Evolutionary conservation across 2,329 filamentous ascomycete species (phyloP).

Genomic region (Colletotrichum sp.): DNA sequence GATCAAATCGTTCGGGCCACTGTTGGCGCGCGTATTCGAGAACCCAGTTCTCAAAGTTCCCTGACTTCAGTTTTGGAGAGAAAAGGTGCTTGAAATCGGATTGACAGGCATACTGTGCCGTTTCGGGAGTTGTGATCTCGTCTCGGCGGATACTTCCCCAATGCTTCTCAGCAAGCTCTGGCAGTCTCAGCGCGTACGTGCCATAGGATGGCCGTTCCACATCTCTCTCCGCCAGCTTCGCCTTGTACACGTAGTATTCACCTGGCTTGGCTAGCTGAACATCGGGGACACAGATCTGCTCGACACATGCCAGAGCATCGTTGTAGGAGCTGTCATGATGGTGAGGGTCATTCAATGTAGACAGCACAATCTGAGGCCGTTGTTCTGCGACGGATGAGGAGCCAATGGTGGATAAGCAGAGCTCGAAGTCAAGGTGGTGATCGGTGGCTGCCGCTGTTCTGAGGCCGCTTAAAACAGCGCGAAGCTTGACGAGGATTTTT

Average conservation of each 20-base stretch:
- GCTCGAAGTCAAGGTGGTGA: not conserved
- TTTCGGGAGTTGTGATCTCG: fast-evolving
- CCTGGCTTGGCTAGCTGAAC: not conserved
- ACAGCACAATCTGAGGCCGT: not conserved
- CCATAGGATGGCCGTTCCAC: not conserved
- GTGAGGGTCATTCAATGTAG: no score
- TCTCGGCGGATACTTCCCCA: conserved; percentile 26
- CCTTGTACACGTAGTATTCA: not conserved
- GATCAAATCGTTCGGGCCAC: conserved; percentile 30
- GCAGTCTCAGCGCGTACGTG: conserved; percentile 23
- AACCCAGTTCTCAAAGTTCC: conserved; percentile 40
- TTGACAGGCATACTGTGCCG: conserved; percentile 11
- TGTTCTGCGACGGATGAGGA: not conserved
- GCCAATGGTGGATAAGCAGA: not conserved
- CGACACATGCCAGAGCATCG: not conserved
- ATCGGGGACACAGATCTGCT: not conserved
- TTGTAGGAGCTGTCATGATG: not conserved
- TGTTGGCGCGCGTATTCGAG: conserved; percentile 36
- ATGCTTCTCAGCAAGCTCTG: conserved; percentile 27
- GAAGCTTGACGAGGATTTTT: not conserved
- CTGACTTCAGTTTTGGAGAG: conserved; percentile 22
- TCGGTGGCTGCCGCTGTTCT: not conserved
- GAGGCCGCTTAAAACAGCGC: not conserved
- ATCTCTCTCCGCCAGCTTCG: not conserved
- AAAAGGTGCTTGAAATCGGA: conserved; percentile 34